Evolutionary conservation across 148 eudicot species (phyloP).

Genomic region (Rhododendron ovatum): DNA sequence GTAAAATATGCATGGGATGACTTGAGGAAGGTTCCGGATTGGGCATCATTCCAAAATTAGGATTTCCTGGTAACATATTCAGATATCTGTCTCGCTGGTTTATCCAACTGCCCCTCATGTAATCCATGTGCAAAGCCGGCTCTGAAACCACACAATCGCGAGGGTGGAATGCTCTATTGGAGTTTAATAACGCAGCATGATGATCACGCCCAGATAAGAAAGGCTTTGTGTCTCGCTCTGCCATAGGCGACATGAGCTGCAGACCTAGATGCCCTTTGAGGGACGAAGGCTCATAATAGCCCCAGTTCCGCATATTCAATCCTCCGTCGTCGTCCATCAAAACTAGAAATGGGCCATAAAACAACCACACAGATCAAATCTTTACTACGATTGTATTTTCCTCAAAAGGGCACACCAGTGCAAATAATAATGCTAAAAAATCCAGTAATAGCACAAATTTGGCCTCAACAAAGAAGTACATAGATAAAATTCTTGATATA

Average conservation of each 20-base stretch:
- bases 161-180: slow-evolving; percentile 32
- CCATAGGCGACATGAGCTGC: slow-evolving; percentile 45
- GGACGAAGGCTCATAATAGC: slow-evolving; percentile 50
- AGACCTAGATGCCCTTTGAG: slow-evolving; percentile 34
- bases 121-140: slow-evolving; percentile 37
- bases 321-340: slow-evolving; percentile 45
- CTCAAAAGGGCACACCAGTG: neutral
- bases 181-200: slow-evolving; percentile 19
- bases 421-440: neutral
- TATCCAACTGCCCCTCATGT: slow-evolving; percentile 40
- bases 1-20: slow-evolving; percentile 36
- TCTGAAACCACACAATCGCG: slow-evolving; percentile 30
- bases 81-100: slow-evolving; percentile 31
- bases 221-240: slow-evolving; percentile 34
- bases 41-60: slow-evolving; percentile 12
- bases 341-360: slow-evolving; percentile 31
- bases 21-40: slow-evolving; percentile 25
- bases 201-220: slow-evolving; percentile 26
- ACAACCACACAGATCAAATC: slow-evolving; percentile 5
- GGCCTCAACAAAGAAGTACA: neutral
- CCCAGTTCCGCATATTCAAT: slow-evolving; percentile 48
- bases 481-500: neutral
- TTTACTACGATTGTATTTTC: neutral
- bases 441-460: neutral
- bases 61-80: slow-evolving; percentile 36